Evolutionary conservation across 306 rosid genomes (phyloP), one percentile per base, ranked within the genome.

Genomic region (Coriaria nepalensis): DNA sequence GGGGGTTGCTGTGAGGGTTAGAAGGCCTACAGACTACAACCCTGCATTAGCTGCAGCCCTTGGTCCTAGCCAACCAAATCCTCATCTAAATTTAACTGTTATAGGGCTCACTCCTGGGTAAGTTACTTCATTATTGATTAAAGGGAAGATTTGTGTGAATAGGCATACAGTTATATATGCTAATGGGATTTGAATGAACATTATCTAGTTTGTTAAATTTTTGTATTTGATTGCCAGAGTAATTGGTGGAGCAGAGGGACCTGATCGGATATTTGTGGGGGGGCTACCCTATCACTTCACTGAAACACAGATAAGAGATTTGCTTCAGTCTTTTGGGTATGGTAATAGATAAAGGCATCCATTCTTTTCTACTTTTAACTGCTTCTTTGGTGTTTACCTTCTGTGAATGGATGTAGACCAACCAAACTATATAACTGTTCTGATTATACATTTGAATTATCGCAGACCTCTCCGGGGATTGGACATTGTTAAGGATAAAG

Each of bases 1-100:
- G 94, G 94, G 88, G 54, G 88, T 74, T 62, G 68, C 94, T 69
- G 94, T 83, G 56, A 71, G 80, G 77, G 90, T 83, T 39, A 79
- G 90, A 42, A 83, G 94, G 71, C 90, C 94, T 40, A 79, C 82
- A 8, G 94, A 83, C 57, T 83, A 83, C 64, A 83, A 79, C 52
- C 90, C 94, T 64, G 59, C 90, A 33, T 55, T 83, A 37, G 90
- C 94, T 63, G 94, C 90, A 10, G 57, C 60, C 49, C 80, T 83
- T 59, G 94, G 94, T 74, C 94, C 94, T 6, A 67, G 78, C 65
- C 94, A 79, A 64, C 80, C 94, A 12, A 83, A 75, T 65, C 75
- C 86, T 62, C 52, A 74, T 68, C 90, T 83, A 9, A 79, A 83
- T 71, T 74, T 83, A 44, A 63, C 80, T 56, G 86, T 90, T 35